These are phyloP conservation scores for Periconia sp. DNA, from an alignment of 2,329 filamentous ascomycete genomes.

Conservation along the genomic window DNA sequence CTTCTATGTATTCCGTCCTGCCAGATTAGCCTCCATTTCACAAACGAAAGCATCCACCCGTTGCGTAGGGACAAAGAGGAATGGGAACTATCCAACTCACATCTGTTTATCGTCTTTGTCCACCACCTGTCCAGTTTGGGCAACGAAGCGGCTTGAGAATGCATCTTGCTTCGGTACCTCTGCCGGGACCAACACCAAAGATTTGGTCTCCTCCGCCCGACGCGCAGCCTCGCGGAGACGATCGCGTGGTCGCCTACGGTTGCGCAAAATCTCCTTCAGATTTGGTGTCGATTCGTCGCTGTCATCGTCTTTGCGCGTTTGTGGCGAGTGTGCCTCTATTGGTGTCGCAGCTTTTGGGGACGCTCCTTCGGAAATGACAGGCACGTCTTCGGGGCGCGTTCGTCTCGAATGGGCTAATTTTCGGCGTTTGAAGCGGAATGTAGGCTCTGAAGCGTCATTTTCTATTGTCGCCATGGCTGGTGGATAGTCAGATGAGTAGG, in stretches of 20 bases:
- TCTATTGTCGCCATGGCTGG: conserved; percentile 22
- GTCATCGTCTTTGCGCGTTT: conserved; percentile 9
- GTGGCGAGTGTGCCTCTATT: conserved; percentile 13
- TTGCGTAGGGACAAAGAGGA: background rate
- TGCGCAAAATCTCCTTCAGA: conserved; percentile 39
- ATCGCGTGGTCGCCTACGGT: conserved; percentile 36
- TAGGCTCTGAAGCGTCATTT: conserved; percentile 17
- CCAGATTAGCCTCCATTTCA: conserved; percentile 65
- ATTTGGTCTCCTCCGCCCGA: conserved; percentile 20
- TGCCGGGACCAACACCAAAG: conserved; percentile 20
- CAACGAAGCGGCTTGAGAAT: conserved; percentile 64
- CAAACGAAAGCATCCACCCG: background rate
- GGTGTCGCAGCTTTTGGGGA: conserved; percentile 13
- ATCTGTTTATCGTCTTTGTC: conserved; percentile 75
- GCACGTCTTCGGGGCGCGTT: conserved; percentile 14
- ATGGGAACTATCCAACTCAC: conserved; percentile 60
- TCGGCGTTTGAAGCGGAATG: conserved; percentile 40
- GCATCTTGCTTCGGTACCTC: conserved; percentile 25
- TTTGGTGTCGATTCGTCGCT: conserved; percentile 29
- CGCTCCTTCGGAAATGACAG: conserved; percentile 1
- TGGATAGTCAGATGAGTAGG: conserved; percentile 1
- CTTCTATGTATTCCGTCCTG: conserved; percentile 87
- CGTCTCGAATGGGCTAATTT: conserved; percentile 36
- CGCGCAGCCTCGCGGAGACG: conserved; percentile 26
- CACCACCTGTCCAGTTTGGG: conserved; percentile 71